phyloP scores from a whole-genome alignment of 2,329 filamentous ascomycete species.

The Rutstroemia sp. region DNA sequence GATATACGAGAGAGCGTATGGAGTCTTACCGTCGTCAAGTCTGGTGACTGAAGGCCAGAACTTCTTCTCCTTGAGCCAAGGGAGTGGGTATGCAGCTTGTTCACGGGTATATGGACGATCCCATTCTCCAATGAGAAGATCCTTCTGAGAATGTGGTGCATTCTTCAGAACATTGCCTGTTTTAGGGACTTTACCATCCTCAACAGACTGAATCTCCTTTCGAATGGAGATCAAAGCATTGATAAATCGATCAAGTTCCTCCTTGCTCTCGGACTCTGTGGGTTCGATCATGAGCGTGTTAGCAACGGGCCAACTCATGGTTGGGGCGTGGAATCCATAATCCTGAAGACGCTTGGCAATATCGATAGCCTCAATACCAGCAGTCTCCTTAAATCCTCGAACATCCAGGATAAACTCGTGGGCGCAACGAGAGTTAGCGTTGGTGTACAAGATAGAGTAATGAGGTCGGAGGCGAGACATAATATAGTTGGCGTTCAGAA shows the following conservation, averaged over 20 bases:
- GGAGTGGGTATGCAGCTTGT: constrained; percentile 78
- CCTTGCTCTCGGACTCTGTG: constrained; percentile 86
- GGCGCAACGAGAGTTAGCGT: constrained; percentile 77
- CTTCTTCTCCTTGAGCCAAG: constrained; percentile 87
- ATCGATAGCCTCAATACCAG: constrained; percentile 85
- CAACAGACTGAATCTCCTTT: constrained; percentile 74
- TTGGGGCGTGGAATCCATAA: constrained; percentile 94
- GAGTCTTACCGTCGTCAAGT: constrained; percentile 72
- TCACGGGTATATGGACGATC: constrained; percentile 73
- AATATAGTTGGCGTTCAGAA: constrained; percentile 98
- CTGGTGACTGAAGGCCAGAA: constrained; percentile 89
- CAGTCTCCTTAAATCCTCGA: constrained; percentile 73
- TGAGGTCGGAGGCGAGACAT: constrained; percentile 77
- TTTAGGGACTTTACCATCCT: constrained; percentile 67
- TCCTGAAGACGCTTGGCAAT: constrained; percentile 95
- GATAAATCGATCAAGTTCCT: constrained; percentile 88
- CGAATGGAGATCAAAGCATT: constrained; percentile 84
- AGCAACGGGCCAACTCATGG: constrained; percentile 92
- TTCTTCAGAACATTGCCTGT: constrained; percentile 83
- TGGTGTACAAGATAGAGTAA: constrained; percentile 92
- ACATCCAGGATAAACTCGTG: constrained; percentile 96
- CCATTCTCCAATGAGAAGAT: constrained; percentile 73
- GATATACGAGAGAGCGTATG: constrained; percentile 9
- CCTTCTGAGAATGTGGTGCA: constrained; percentile 76
- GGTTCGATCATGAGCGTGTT: constrained; percentile 98